Evolutionary conservation across 176 grass and related monocot genomes (phyloP).

Genomic region (Oryza glumipatula): DNA sequence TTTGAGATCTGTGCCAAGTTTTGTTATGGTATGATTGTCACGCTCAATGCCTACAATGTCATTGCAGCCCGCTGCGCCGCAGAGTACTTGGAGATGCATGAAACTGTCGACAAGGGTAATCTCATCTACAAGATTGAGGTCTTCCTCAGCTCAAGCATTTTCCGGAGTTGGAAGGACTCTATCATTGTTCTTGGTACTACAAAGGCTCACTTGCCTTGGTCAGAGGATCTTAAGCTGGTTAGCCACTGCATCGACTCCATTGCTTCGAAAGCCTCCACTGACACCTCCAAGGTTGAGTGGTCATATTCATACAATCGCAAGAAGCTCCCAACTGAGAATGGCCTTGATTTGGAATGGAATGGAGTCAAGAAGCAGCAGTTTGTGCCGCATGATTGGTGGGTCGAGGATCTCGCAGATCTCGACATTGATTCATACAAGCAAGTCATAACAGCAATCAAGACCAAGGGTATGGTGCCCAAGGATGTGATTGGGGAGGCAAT

Average conservation of each 20-base stretch:
- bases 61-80: conserved; percentile 79
- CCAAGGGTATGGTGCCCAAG: conserved; percentile 61
- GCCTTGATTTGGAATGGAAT: conserved; percentile 66
- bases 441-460: conserved; percentile 73
- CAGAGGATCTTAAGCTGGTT: conserved; percentile 90
- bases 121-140: conserved; percentile 95
- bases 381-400: conserved; percentile 98
- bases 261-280: conserved; percentile 76
- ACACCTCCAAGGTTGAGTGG: conserved; percentile 92
- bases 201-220: conserved; percentile 84
- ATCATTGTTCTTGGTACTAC: conserved; percentile 94
- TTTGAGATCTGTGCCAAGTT: conserved; percentile 99
- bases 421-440: conserved; percentile 81
- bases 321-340: conserved; percentile 77
- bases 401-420: conserved; percentile 82
- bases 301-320: conserved; percentile 87
- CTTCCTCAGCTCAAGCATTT: conserved; percentile 86
- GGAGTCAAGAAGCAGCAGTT: conserved; percentile 65
- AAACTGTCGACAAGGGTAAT: conserved; percentile 90
- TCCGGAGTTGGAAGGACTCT: conserved; percentile 91
- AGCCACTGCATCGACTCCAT: conserved; percentile 92
- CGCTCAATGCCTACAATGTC: conserved; percentile 96
- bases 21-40: conserved; percentile 82
- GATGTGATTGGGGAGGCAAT: conserved; percentile 85
- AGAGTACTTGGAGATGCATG: conserved; percentile 94